Percentiles rank a stretch among this genome's conserved stretches.
Evolutionary conservation across 164 flowering plant genomes (phyloP).

Genomic region (Vitis amurensis): DNA sequence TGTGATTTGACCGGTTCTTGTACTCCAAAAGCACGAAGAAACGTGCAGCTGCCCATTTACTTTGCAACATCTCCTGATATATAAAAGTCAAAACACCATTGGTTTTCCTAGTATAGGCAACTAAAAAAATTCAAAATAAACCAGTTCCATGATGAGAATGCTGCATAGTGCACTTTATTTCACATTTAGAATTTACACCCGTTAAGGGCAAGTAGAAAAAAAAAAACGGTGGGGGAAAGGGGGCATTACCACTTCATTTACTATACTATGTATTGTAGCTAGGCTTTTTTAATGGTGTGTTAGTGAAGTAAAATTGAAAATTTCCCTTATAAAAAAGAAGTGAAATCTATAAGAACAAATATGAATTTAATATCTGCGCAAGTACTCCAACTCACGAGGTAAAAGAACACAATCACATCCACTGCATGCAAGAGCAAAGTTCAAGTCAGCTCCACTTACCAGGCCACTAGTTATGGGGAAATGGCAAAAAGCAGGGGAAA

Average conservation of each 20-base stretch:
- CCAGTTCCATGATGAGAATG: not conserved
- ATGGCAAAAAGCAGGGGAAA: no score
- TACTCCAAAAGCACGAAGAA: conserved; percentile 91
- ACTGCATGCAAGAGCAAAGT: no score
- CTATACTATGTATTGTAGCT: not conserved
- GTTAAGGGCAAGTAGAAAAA: not conserved
- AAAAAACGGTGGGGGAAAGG: no score
- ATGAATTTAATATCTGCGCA: no score
- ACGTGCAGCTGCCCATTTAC: conserved; percentile 87
- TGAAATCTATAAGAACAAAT: no score
- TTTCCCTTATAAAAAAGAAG: no score
- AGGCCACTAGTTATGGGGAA: no score
- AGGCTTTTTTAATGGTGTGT: not conserved
- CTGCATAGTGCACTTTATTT: not conserved
- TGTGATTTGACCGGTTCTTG: conserved; percentile 78
- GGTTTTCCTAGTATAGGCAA: not conserved
- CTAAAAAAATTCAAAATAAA: not conserved
- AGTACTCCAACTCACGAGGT: no score
- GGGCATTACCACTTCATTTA: not conserved
- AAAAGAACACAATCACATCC: no score
- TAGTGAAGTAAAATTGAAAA: no score
- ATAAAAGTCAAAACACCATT: conserved; percentile 5
- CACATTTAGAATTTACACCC: not conserved
- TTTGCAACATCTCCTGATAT: conserved; percentile 74
- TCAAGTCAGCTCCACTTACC: no score